Base-by-base conservation (phyloP, 192 early-diverging fungal species). In the Linnemannia elongata region DNA sequence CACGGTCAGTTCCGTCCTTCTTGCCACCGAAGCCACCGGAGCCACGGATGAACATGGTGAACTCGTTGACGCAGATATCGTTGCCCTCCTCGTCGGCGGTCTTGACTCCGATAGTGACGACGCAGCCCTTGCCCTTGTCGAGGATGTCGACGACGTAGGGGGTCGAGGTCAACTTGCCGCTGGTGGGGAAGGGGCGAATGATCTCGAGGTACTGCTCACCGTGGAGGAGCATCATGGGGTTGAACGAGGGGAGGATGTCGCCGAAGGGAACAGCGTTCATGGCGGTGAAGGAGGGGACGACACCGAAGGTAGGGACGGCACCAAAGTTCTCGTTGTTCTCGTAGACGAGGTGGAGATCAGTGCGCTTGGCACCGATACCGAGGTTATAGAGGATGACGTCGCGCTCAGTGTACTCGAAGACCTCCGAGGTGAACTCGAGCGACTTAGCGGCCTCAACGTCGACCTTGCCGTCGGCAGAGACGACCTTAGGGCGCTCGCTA, bases 151-250 rank as follows among this genome's bases (percentile, higher is more conserved):
- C 91, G 71, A 99, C 86, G 82, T 91, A 92, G 77, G 95, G 92
- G 33, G 90, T 94, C 77, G 95, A 94, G 74, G 90, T 92, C 54
- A 99, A 92, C 54, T 89, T 95, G 68, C 96, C 98, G 72, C 92
- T 90, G 74, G 96, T 96, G 42, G 98, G 98, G 41, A 99, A 92
- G 36, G 96, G 95, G 70, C 95, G 94, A 82, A 97, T 91, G 81
- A 99, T 81, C 81, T 96, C 94, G 71, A 98, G 89, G 91, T 95
- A 99, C 92, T 99, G 99, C 92, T 99, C 98, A 83, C 98, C 98
- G 90, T 99, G 99, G 70, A 99, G 92, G 75, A 99, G 93, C 96
- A 98, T 97, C 97, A 98, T 98, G 57, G 94, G 95, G 90, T 96
- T 96, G 89, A 96, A 97, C 75, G 94, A 89, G 20, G 94, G 94